Conservation (phyloP, 768 basidiomycete species). For the Suillus alpinus region DNA sequence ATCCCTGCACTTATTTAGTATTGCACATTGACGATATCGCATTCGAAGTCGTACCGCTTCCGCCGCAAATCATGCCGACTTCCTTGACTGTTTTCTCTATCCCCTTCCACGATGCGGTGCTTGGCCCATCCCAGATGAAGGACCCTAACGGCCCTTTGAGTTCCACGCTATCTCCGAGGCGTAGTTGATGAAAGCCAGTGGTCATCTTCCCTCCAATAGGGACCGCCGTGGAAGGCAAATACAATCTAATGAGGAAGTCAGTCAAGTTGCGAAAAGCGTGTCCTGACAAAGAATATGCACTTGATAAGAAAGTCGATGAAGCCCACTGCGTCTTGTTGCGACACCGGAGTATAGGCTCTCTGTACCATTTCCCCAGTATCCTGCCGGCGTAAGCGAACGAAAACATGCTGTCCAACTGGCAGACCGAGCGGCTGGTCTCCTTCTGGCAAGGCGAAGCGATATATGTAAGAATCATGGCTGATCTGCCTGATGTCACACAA, state of each 20-base stretch:
- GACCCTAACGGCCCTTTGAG: slow-evolving; percentile 60
- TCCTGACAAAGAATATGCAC: slow-evolving; percentile 21
- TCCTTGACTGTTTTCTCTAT: slow-evolving; percentile 32
- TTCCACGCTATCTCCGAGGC: slow-evolving; percentile 48
- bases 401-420: slow-evolving; percentile 59
- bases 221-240: slow-evolving; percentile 35
- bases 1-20: slow-evolving; percentile 32
- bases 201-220: slow-evolving; percentile 54
- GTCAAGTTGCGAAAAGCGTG: slow-evolving; percentile 1
- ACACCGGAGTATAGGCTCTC: slow-evolving; percentile 62
- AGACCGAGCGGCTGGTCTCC: slow-evolving; percentile 46
- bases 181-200: slow-evolving; percentile 43
- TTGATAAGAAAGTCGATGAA: slow-evolving; percentile 55
- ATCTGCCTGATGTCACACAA: slow-evolving; percentile 37
- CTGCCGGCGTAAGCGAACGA: slow-evolving; percentile 45
- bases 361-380: slow-evolving; percentile 45
- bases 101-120: slow-evolving; percentile 36
- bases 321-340: slow-evolving; percentile 38
- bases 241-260: slow-evolving; percentile 34
- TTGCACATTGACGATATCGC: neutral
- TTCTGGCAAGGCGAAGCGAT: slow-evolving; percentile 45
- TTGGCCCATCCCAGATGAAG: slow-evolving; percentile 49
- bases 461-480: slow-evolving; percentile 49
- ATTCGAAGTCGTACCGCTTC: slow-evolving; percentile 40
- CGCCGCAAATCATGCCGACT: slow-evolving; percentile 56